Evolutionary conservation across 129 eudicot genomes (phyloP), one percentile per base, ranked within the genome.

Genomic region (Saussurea involucrata): DNA sequence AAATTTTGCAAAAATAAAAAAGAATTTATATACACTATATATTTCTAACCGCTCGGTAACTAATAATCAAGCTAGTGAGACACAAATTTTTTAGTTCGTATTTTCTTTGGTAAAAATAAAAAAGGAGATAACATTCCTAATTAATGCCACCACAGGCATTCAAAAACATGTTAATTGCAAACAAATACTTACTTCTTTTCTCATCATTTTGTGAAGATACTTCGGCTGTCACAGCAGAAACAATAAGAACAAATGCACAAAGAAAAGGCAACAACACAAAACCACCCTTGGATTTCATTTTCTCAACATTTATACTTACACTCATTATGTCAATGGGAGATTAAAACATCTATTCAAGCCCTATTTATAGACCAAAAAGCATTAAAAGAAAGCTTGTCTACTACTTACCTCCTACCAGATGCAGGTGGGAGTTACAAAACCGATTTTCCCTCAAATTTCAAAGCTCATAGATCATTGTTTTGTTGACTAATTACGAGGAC

Each of bases 251-350:
- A 68, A 22, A 37, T 37, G 55, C 80, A 61, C 66, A 74, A 21
- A 81, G 2, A 68, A 37, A 74, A 67, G 67, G 29, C 55, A 40
- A 21, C 78, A 28, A 11, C 76, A 40, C 57, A 67, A 42, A 74
- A 40, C n/a, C n/a, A n/a, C 80, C 71, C 37, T 81, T 74, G n/a
- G 66, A 68, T 29, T 74, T 81, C 84, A 74, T 81, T 81, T 58
- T 74, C 64, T 5, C 4, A 58, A 53, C 40, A 24, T 31, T 33
- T 68, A 68, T 37, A 68, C 68, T 22, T 53, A 68, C 58, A 4
- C 55, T 68, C 69, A 55, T 63, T 0, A n/a, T 76, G 4, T 24
- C 32, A 29, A 28, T 67, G 22, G 64, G 24, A 8, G 27, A 17
- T 27, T 27, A 27, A 27, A 29, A 12, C 71, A 27, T 49, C 37